phyloP scores from a whole-genome alignment of 2,329 filamentous ascomycete genomes.

The Macrophomina phaseolina region DNA sequence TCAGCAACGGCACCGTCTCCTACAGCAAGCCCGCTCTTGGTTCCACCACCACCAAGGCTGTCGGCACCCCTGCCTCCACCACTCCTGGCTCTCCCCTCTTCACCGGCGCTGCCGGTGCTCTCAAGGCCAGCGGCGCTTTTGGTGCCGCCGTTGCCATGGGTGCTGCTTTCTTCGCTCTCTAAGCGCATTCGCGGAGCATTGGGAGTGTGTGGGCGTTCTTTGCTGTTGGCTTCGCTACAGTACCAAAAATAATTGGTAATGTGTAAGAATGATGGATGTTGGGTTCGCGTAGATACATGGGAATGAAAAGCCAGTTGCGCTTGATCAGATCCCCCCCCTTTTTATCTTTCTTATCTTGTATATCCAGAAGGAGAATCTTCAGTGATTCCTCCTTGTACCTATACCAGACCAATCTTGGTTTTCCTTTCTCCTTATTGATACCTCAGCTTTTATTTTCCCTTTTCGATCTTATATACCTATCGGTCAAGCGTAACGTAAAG shows the following conservation, averaged over 20 bases:
- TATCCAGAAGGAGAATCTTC: neutral
- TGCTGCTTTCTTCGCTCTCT: slow-evolving; percentile 27
- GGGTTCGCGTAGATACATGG: neutral
- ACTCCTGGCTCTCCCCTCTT: slow-evolving; percentile 39
- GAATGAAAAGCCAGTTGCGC: slow-evolving; percentile 8
- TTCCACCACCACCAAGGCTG: slow-evolving; percentile 32
- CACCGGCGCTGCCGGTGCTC: slow-evolving; percentile 55
- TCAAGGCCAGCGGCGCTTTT: slow-evolving; percentile 53
- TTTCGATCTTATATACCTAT: neutral
- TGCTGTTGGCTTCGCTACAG: neutral
- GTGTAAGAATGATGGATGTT: slow-evolving; percentile 14
- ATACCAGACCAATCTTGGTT: slow-evolving; percentile 10
- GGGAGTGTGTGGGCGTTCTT: neutral
- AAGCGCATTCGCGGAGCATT: slow-evolving; percentile 5
- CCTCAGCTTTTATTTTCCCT: slow-evolving; percentile 16
- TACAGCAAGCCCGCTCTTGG: slow-evolving; percentile 36
- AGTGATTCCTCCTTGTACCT: neutral
- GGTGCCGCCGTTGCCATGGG: slow-evolving; percentile 46
- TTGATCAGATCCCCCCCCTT: neutral
- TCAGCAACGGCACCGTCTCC: slow-evolving; percentile 35
- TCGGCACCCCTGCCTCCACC: slow-evolving; percentile 37
- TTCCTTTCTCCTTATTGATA: slow-evolving; percentile 16
- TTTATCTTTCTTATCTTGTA: slow-evolving; percentile 10
- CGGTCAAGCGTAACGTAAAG: slow-evolving; percentile 22
- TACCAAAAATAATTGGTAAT: slow-evolving; percentile 22